Evolutionary conservation across 371 early-diverging fungal species (phyloP).

Genomic region (Mucor mucedo): DNA sequence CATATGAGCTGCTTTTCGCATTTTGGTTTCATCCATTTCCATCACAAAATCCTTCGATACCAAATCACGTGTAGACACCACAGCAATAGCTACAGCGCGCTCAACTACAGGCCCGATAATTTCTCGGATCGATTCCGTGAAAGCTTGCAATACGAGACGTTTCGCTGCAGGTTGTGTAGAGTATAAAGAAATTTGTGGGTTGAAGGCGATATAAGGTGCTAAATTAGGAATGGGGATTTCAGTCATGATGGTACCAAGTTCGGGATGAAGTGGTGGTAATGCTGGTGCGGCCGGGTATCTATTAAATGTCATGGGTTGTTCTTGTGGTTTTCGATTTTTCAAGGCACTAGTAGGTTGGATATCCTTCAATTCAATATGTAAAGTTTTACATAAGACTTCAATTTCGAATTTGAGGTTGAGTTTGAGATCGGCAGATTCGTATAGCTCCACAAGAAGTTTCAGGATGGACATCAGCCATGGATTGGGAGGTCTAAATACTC

Average conservation of each 20-base stretch:
- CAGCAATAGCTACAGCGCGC: conserved; percentile 90
- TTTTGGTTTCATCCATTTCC: conserved; percentile 89
- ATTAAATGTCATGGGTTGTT: background rate
- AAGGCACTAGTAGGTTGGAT: conserved; percentile 80
- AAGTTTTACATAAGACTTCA: conserved; percentile 92
- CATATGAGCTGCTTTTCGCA: conserved; percentile 89
- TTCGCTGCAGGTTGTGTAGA: conserved; percentile 79
- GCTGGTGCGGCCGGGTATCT: conserved; percentile 5
- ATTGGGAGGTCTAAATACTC: conserved; percentile 93
- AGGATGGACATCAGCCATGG: conserved; percentile 98
- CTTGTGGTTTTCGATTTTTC: conserved; percentile 56
- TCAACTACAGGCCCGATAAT: conserved; percentile 88
- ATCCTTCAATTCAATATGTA: conserved; percentile 77
- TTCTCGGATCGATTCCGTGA: conserved; percentile 90
- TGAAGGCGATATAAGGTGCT: conserved; percentile 72
- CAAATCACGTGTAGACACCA: conserved; percentile 87
- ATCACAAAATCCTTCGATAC: conserved; percentile 92
- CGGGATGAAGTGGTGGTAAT: too few species aligned
- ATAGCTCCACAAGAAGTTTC: conserved; percentile 88
- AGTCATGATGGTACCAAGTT: too few species aligned
- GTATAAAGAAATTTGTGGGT: conserved; percentile 73
- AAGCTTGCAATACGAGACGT: conserved; percentile 82
- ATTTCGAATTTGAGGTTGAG: conserved; percentile 95
- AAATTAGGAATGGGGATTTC: conserved; percentile 60
- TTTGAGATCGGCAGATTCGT: conserved; percentile 90